Base-by-base conservation (phyloP, 495 filamentous ascomycete genomes). In the Trichoderma virens region DNA sequence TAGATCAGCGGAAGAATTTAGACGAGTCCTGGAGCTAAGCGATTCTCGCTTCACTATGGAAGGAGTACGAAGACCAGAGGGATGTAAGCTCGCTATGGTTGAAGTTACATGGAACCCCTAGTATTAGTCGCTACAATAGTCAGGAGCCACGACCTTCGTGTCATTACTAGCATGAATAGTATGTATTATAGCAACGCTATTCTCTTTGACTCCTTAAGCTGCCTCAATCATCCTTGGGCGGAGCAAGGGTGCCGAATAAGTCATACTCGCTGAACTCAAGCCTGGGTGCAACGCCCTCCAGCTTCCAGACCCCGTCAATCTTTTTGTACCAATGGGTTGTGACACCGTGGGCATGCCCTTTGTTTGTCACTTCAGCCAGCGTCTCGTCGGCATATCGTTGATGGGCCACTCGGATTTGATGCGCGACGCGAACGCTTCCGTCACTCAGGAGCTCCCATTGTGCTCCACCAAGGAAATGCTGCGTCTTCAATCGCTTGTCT, bases 241-340 rank as follows among this genome's bases (percentile, higher is more conserved):
- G 45, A 54, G 18, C 25, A 27, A 54, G 45, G 6, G 45, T 54
- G 5, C 45, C 45, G 45, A 54, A 54, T 27, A 90, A 90, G 54
- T 89, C 85, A 69, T 86, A 83, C 79, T 93, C 90, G 66, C 74
- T 78, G 87, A 87, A 93, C 47, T 85, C 75, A 64, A 93, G 88
- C 60, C 84, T 78, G 1, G 90, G 90, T 70, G 80, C 77, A 61
- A 93, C 75, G 1, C 90, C 90, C 1, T 89, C 88, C 74, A 92
- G 90, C 76, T 92, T 93, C 90, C 90, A 93, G 64, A 86, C 83
- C 5, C 88, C 88, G 67, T 90, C 76, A 25, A 90, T 76, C 81
- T 89, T 91, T 63, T 78, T 80, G 74, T 92, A 92, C 72, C 83
- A 89, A 71, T 90, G 86, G 67, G 82, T 82, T 72, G 88, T 90